Evolutionary conservation across 345 rosid species (phyloP).

Genomic region (Arabis alpina): DNA sequence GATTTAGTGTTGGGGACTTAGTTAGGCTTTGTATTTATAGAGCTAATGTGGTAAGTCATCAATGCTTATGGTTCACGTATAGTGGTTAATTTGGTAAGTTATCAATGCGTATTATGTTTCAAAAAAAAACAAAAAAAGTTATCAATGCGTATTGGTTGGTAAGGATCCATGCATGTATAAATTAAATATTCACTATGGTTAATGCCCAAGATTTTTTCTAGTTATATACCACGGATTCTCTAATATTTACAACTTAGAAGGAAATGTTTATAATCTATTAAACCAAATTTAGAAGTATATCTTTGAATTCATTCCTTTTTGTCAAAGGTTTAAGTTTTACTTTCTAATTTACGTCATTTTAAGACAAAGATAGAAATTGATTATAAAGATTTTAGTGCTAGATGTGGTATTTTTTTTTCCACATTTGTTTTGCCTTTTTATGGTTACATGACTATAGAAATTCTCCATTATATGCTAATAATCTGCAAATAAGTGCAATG

Average conservation of each 20-base stretch:
- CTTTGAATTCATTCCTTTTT: neutral
- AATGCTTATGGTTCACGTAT: conserved; percentile 9
- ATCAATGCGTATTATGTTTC: conserved; percentile 1
- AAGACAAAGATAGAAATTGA: neutral
- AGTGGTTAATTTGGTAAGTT: conserved; percentile 21
- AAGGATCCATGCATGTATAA: conserved; percentile 18
- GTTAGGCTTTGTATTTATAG: conserved; percentile 22
- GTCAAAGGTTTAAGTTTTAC: neutral
- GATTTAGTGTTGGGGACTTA: conserved; percentile 4
- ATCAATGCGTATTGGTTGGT: conserved; percentile 16
- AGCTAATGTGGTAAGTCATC: too few species aligned
- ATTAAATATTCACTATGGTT: neutral
- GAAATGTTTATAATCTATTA: neutral
- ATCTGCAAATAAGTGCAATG: too few species aligned
- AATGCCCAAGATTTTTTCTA: neutral
- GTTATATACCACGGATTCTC: conserved; percentile 1
- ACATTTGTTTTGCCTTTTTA: neutral
- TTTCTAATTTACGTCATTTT: neutral
- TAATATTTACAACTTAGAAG: neutral
- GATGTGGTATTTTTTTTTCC: neutral
- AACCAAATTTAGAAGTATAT: neutral
- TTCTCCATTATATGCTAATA: too few species aligned
- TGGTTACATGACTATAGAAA: neutral
- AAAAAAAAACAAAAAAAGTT: neutral
- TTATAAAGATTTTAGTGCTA: neutral